Evolutionary conservation across 345 rosid species (phyloP).

Genomic region (Acer saccharum): DNA sequence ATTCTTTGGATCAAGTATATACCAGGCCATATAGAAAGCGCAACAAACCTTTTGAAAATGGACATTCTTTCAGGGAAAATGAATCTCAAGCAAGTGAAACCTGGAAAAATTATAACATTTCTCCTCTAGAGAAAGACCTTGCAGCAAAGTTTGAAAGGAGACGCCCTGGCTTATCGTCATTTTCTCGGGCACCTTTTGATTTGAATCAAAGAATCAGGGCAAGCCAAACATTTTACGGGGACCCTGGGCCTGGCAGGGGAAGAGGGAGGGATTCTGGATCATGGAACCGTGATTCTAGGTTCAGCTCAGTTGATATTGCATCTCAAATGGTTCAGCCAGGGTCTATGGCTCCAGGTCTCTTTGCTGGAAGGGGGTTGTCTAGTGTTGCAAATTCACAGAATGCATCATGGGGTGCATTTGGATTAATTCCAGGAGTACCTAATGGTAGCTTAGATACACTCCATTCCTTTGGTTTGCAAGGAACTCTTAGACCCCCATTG

Average conservation of each 20-base stretch:
- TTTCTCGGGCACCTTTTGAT: conserved; percentile 54
- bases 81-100: conserved; percentile 53
- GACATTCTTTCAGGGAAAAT: conserved; percentile 57
- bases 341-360: conserved; percentile 52
- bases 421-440: conserved; percentile 73
- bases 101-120: conserved; percentile 42
- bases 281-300: conserved; percentile 78
- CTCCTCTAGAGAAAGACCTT: conserved; percentile 47
- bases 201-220: conserved; percentile 60
- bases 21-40: conserved; percentile 70
- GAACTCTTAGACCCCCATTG: conserved; percentile 64
- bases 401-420: conserved; percentile 81
- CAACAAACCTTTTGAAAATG: conserved; percentile 64
- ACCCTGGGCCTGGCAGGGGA: conserved; percentile 72
- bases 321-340: conserved; percentile 73
- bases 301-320: conserved; percentile 63
- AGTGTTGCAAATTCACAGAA: conserved; percentile 61
- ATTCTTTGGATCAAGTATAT: conserved; percentile 52
- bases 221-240: conserved; percentile 62
- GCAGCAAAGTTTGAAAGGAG: conserved; percentile 59
- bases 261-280: conserved; percentile 79
- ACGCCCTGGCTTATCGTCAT: conserved; percentile 48
- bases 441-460: conserved; percentile 81
- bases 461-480: conserved; percentile 71
- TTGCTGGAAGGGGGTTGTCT: conserved; percentile 76